Evolutionary conservation across 495 filamentous ascomycete species (phyloP), one percentile per base, ranked within the genome.

Genomic region (Zalerion maritima): DNA sequence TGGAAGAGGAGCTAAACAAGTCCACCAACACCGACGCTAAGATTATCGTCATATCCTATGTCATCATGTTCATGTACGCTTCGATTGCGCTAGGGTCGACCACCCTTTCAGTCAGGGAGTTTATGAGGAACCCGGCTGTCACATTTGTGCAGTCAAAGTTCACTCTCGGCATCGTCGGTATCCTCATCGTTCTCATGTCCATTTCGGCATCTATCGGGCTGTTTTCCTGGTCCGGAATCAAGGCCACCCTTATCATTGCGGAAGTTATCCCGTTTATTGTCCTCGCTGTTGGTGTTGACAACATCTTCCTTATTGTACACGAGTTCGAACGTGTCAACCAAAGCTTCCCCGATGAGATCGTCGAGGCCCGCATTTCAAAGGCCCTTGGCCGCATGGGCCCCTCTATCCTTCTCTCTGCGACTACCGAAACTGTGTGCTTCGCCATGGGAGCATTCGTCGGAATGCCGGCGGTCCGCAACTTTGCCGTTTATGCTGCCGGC

Each of bases 191-290:
- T 13, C 52, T 97, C 35, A 93, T 96, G 85, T 94, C 85, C 10
- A 92, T 97, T 18, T 85, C 81, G 12, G 81, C 91, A 9, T 93
- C 84, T 6, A 81, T 96, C 29, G 89, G 89, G 6, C 50, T 96
- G 18, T 97, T 94, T 45, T 93, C 86, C 0, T 85, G 79, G 34
- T 64, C 71, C 17, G 84, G 83, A 5, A 67, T 96, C 41, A 93
- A 87, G 52, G 91, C 82, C 18, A 97, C 89, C 3, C 58, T 97
- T 36, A 96, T 97, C 45, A 96, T 97, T 39, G 87, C 92, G 5
- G 89, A 97, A 46, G 89, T 97, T 37, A 97, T 97, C 34, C 89
- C 89, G 0, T 97, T 97, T 52, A 73, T 97, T 37, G 86, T 97
- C 8, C 58, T 97, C 7, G 89, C 89, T 26, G 81, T 97, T 11